Base-by-base conservation (phyloP, 768 basidiomycete species). In the Neoboletus subvelutipes region DNA sequence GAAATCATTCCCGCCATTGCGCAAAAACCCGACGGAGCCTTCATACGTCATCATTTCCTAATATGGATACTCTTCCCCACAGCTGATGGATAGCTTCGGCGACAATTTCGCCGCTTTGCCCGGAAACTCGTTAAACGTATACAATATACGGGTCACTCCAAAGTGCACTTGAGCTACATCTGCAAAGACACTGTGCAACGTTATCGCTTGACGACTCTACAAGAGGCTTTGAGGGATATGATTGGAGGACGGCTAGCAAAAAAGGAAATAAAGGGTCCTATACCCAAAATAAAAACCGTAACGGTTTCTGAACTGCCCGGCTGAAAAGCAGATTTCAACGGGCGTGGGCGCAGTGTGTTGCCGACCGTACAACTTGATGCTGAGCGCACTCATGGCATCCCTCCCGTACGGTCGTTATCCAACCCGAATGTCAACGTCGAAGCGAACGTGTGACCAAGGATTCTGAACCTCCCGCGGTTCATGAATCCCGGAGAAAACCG, bases 11-110 rank as follows among this genome's bases (percentile, higher is more conserved):
- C 36, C 46, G 17, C 36, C 36, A 17, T 17, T 39, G 37, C 37
- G 17, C 18, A 40, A n/a, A 40, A n/a, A 40, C 39, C n/a, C 39
- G 39, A n/a, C 20, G 4, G 2, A 5, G 2, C 22, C n/a, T 39
- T n/a, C 5, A 49, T 61, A 54, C 59, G 59, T 60, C 59, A 55
- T 45, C 20, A 11, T 36, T 20, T 11, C 52, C 42, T 18, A 8
- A 61, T 50, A 24, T 43, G 54, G 59, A 20, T 20, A 24, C 0
- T 6, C 49, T 34, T 56, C 36, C 49, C 52, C 59, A 60, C 43
- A 54, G 10, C 2, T 24, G 47, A 58, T 20, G 11, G 37, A 5
- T 13, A 34, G 22, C 41, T 22, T 49, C 33, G 28, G 5, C 12
- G 36, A 24, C 31, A 2, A 5, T 22, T 17, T 36, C 34, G n/a